Evolutionary conservation across 2,329 filamentous ascomycete species (phyloP).

Genomic region (Penicillium palitans): DNA sequence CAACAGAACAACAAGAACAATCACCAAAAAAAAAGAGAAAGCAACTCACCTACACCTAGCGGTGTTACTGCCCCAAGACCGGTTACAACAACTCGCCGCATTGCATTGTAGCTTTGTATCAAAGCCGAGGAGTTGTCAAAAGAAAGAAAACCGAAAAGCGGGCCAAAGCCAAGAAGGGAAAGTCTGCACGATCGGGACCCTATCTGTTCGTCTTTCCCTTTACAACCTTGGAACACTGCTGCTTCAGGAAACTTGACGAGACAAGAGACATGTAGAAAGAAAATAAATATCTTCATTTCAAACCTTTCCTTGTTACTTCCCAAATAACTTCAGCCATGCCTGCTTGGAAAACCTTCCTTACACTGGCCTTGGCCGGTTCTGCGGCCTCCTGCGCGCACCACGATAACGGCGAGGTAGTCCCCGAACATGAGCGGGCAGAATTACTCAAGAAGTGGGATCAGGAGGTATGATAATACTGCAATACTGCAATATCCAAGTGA

Average conservation of each 20-base stretch:
- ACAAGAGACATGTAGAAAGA: slow-evolving; percentile 2
- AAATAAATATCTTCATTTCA: slow-evolving; percentile 4
- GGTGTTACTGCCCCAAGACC: slow-evolving; percentile 81
- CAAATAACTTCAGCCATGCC: slow-evolving; percentile 24
- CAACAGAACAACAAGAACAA: slow-evolving; percentile 5
- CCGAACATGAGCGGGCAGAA: slow-evolving; percentile 44
- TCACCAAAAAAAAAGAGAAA: not conserved
- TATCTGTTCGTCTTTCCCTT: slow-evolving; percentile 26
- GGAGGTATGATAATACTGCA: slow-evolving; percentile 36
- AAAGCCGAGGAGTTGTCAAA: slow-evolving; percentile 1
- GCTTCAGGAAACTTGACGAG: slow-evolving; percentile 17
- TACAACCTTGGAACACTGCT: slow-evolving; percentile 10
- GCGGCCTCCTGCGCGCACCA: slow-evolving; percentile 42
- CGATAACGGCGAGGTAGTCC: slow-evolving; percentile 42
- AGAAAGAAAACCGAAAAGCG: slow-evolving; percentile 14
- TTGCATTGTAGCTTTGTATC: slow-evolving; percentile 27
- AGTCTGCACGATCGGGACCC: slow-evolving; percentile 35
- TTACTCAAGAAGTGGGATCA: slow-evolving; percentile 50
- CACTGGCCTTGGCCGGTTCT: slow-evolving; percentile 37
- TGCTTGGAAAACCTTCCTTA: slow-evolving; percentile 31
- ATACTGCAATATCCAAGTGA: not conserved
- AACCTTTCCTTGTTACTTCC: slow-evolving; percentile 8
- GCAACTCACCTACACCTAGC: slow-evolving; percentile 67
- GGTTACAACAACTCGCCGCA: slow-evolving; percentile 75
- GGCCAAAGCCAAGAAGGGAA: slow-evolving; percentile 38